Conservation (phyloP, 23 red algal genomes). For the Gracilaria gracilis region DNA sequence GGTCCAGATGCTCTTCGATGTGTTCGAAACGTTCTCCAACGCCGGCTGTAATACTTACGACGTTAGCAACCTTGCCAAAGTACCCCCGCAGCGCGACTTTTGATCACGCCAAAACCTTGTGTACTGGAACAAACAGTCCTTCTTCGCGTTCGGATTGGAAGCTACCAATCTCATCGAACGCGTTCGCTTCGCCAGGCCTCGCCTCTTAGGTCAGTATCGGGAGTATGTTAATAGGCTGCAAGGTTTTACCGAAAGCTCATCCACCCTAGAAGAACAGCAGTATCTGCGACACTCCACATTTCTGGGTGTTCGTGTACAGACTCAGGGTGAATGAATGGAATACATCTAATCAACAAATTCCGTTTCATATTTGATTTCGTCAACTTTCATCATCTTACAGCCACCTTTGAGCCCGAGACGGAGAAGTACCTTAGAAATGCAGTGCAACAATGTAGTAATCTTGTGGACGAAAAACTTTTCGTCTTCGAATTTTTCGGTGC, state of each 20-base stretch:
- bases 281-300: neutral
- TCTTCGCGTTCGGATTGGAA: slow-evolving; percentile 90
- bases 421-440: slow-evolving; percentile 20
- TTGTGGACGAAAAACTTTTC: slow-evolving; percentile 26
- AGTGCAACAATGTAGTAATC: slow-evolving; percentile 9
- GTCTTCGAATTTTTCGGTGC: neutral
- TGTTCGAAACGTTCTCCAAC: slow-evolving; percentile 32
- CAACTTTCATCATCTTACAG: slow-evolving; percentile 13
- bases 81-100: slow-evolving; percentile 1
- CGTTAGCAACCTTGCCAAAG: slow-evolving; percentile 76
- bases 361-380: slow-evolving; percentile 53
- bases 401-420: slow-evolving; percentile 12
- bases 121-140: slow-evolving; percentile 89
- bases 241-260: neutral
- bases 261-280: neutral
- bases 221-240: slow-evolving; percentile 56
- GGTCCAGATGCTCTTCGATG: slow-evolving; percentile 74
- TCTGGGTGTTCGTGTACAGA: slow-evolving; percentile 26
- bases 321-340: slow-evolving; percentile 38
- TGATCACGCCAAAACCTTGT: slow-evolving; percentile 85
- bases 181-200: slow-evolving; percentile 72
- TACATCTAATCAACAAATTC: slow-evolving; percentile 67
- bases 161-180: slow-evolving; percentile 84
- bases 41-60: slow-evolving; percentile 89
- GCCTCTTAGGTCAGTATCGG: slow-evolving; percentile 47